Percentiles rank a stretch among this genome's conserved stretches.
Conservation (phyloP, 495 filamentous ascomycete genomes). For the Cudoniella acicularis region DNA sequence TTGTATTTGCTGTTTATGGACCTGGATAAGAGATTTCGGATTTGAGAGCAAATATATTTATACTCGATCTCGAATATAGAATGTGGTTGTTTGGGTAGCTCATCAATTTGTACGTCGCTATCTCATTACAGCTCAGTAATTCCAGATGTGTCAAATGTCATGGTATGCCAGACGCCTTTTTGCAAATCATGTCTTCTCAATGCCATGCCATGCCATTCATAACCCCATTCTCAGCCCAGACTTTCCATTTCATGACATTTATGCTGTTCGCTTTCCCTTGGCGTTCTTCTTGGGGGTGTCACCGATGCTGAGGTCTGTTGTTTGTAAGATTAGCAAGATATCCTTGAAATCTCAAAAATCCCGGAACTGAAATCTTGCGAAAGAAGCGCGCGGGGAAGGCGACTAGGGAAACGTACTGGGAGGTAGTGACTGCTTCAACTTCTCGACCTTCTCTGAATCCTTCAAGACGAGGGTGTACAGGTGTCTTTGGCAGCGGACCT, state of each 20-base stretch:
- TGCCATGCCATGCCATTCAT: not conserved
- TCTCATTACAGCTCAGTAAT: constrained; percentile 21
- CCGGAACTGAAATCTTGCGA: not conserved
- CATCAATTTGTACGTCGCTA: constrained; percentile 17
- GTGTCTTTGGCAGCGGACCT: constrained; percentile 94
- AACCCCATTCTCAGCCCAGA: not conserved
- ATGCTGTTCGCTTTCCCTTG: constrained; percentile 36
- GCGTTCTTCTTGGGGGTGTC: constrained; percentile 74
- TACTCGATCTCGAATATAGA: too few relatives aligned
- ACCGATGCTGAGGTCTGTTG: constrained; percentile 65
- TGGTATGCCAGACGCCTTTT: constrained; percentile 26
- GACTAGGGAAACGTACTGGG: constrained; percentile 77
- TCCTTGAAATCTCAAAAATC: not conserved
- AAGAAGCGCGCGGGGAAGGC: too few relatives aligned
- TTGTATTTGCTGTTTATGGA: too few relatives aligned
- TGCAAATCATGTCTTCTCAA: constrained; percentile 10
- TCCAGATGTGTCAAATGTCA: constrained; percentile 10
- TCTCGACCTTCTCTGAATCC: constrained; percentile 98
- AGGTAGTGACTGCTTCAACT: constrained; percentile 98
- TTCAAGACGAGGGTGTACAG: constrained; percentile 97
- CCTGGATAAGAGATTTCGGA: too few relatives aligned
- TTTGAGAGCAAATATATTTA: not conserved
- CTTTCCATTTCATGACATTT: constrained; percentile 3
- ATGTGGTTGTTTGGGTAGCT: not conserved
- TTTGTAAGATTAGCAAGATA: not conserved